phyloP scores from a whole-genome alignment of 2,329 filamentous ascomycete genomes.

The Cyanodermella asteris region DNA sequence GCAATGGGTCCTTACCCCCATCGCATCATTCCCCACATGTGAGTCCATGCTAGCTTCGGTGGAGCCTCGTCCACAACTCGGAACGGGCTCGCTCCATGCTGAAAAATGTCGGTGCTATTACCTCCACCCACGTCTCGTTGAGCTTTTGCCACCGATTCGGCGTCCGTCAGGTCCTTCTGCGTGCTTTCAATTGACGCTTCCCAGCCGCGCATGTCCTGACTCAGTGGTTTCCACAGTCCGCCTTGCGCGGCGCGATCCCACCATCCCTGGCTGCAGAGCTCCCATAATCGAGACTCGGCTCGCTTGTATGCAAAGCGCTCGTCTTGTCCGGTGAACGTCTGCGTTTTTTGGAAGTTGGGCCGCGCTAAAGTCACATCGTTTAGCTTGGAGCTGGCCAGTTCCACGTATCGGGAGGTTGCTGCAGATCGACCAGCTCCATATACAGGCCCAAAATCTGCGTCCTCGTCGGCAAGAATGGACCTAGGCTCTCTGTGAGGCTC shows the following conservation, averaged over 20 bases:
- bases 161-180: neutral
- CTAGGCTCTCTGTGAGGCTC: too few species aligned
- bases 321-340: slow-evolving; percentile 56
- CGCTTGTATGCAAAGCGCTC: slow-evolving; percentile 65
- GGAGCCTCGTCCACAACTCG: slow-evolving; percentile 22
- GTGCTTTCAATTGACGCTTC: slow-evolving; percentile 22
- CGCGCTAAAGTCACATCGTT: slow-evolving; percentile 10
- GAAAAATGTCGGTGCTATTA: slow-evolving; percentile 17
- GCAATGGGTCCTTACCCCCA: slow-evolving; percentile 5
- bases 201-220: slow-evolving; percentile 43
- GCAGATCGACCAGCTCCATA: slow-evolving; percentile 11
- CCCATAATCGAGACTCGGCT: slow-evolving; percentile 57
- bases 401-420: slow-evolving; percentile 4
- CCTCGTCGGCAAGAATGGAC: slow-evolving; percentile 13
- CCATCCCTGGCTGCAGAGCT: slow-evolving; percentile 55
- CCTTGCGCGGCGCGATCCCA: slow-evolving; percentile 36
- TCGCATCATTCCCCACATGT: slow-evolving; percentile 18
- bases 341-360: slow-evolving; percentile 43
- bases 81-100: slow-evolving; percentile 24
- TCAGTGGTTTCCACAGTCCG: slow-evolving; percentile 53
- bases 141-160: slow-evolving; percentile 2
- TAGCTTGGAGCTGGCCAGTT: slow-evolving; percentile 8
- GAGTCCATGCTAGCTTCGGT: slow-evolving; percentile 28
- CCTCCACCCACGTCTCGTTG: slow-evolving; percentile 9
- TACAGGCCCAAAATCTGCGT: slow-evolving; percentile 13